A percentile compares a stretch with the other conserved stretches of the same genome.
phyloP scores from a whole-genome alignment of 1,284 basidiomycete genomes.

The Fomitopsis schrenkii region DNA sequence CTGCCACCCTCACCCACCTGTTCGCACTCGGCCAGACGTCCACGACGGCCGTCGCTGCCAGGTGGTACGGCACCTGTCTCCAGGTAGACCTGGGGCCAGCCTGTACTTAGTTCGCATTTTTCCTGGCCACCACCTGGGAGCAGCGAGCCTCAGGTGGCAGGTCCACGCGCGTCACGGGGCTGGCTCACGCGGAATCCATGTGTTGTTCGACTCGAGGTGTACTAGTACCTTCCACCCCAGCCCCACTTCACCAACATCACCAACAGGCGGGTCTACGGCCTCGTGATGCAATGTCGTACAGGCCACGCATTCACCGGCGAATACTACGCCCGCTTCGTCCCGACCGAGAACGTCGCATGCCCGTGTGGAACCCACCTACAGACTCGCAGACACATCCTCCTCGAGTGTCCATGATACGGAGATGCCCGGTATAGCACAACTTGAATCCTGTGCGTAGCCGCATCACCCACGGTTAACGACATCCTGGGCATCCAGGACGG shows the following conservation, averaged over 20 bases:
- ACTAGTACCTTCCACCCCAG: slow-evolving; percentile 9
- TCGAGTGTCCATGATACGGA: slow-evolving; percentile 22
- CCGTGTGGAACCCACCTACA: slow-evolving; percentile 24
- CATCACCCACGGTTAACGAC: not conserved
- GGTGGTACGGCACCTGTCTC: too few relatives aligned
- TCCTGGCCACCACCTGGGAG: too few relatives aligned
- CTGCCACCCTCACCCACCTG: too few relatives aligned
- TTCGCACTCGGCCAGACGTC: too few relatives aligned
- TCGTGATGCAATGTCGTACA: slow-evolving; percentile 22
- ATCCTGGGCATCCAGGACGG: not conserved
- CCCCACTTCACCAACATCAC: slow-evolving; percentile 12
- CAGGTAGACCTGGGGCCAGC: too few relatives aligned
- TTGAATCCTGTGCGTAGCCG: not conserved
- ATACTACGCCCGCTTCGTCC: slow-evolving; percentile 24
- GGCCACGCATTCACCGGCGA: slow-evolving; percentile 27
- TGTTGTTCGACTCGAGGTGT: too few relatives aligned
- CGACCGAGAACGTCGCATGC: slow-evolving; percentile 20
- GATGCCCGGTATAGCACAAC: not conserved
- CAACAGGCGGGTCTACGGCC: slow-evolving; percentile 14
- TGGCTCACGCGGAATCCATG: too few relatives aligned
- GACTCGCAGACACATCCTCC: slow-evolving; percentile 26
- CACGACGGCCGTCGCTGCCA: too few relatives aligned
- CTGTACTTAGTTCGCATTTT: too few relatives aligned
- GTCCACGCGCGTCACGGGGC: too few relatives aligned
- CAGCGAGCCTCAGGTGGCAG: too few relatives aligned